These are phyloP conservation scores for Magnaporthiopsis incrustans DNA, from an alignment of 2,329 filamentous ascomycete genomes.

Conservation along the genomic window DNA sequence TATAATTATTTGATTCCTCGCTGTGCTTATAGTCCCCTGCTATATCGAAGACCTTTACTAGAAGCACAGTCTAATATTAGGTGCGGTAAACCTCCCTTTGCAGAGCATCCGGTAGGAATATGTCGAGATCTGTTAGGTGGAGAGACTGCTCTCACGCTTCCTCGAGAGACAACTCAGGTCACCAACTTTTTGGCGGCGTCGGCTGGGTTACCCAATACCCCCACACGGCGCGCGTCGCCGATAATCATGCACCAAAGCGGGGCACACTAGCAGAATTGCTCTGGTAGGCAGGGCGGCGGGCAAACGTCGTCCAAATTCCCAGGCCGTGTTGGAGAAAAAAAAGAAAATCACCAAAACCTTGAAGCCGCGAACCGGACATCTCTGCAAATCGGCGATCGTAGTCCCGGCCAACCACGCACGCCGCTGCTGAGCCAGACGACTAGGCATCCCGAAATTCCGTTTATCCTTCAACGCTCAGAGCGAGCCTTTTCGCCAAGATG, in stretches of 20 bases:
- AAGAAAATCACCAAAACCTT: slow-evolving; percentile 1
- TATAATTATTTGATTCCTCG: no score
- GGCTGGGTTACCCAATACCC: no score
- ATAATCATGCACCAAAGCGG: neutral
- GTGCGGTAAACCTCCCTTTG: no score
- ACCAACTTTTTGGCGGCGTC: no score
- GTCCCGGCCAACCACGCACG: neutral
- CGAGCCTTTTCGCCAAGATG: slow-evolving; percentile 43
- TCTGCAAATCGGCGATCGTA: neutral
- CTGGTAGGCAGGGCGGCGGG: neutral
- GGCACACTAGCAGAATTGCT: neutral
- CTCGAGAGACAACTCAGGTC: no score
- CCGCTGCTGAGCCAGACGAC: neutral
- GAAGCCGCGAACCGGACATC: neutral
- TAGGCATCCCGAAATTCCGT: neutral
- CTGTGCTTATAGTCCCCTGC: no score
- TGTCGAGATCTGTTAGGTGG: no score
- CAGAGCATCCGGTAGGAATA: no score
- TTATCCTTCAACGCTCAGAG: neutral
- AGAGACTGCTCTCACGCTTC: no score
- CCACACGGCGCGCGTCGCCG: neutral
- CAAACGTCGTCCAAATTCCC: neutral
- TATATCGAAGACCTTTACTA: no score
- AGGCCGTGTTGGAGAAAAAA: neutral
- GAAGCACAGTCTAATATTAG: no score